Evolutionary conservation across 2,329 filamentous ascomycete species (phyloP), one percentile per base, ranked within the genome.

Genomic region (Pseudogymnoascus sp.): DNA sequence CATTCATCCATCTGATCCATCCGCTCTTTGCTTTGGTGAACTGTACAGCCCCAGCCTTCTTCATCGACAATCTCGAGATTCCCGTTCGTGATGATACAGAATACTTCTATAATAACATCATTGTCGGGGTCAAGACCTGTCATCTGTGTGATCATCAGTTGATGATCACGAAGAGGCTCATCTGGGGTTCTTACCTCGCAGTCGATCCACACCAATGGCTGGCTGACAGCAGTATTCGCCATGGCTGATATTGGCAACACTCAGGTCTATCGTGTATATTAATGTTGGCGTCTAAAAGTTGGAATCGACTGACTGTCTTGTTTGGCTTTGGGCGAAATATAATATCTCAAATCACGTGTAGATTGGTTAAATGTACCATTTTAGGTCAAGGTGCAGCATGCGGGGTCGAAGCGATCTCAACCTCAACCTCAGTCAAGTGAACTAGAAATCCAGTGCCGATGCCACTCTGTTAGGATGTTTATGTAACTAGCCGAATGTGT

Each of bases 51-150:
- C 80, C 89, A 96, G 68, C 93, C 93, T 33, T 81, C 74, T 23
- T 85, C 78, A 64, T 96, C 91, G 26, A 96, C 76, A 35, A 95
- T 74, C 63, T 90, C 83, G 19, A 99, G 83, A 65, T 91, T 80
- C 61, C 85, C 83, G 68, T 92, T 89, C 6, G 94, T 99, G 72
- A 99, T 84, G 75, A 95, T 88, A 77, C 92, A 97, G 75, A 89
- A 93, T 63, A 97, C 89, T 70, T 96, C 92, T 71, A 97, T 85
- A 71, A 97, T 94, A 62, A 87, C 86, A 72, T 97, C 93, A 33
- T 79, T 85, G 64, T 89, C 83, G 1, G 87, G 81, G 74, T 96
- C 81, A 6, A 96, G 83, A 21, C 91, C 91, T 33, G 91, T 97
- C 94, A 99, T 99, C 91, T 96, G 68, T n/a, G 45, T 14, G 16